Percentiles rank a stretch among this genome's conserved stretches.
Evolutionary conservation across 805 yeast genomes (phyloP).

Genomic region (Candida takata): DNA sequence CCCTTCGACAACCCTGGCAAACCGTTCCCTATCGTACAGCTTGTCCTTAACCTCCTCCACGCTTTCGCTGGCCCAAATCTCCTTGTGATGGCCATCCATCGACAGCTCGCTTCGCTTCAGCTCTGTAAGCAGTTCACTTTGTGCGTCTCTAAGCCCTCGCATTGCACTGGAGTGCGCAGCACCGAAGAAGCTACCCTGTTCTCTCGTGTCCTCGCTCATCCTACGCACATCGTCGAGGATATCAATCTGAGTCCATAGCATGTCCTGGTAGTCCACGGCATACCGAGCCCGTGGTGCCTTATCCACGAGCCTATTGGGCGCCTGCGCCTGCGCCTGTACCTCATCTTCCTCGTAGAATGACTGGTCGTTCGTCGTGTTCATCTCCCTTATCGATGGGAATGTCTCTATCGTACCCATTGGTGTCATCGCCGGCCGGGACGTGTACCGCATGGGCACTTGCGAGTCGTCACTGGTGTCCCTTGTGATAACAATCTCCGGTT

Average conservation of each 20-base stretch:
- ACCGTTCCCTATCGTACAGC: conserved; percentile 43
- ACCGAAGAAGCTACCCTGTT: conserved; percentile 9
- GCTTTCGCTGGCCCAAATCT: conserved; percentile 19
- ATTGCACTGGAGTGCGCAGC: conserved; percentile 10
- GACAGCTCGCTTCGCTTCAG: conserved; percentile 19
- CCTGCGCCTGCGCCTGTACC: not conserved
- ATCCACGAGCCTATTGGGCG: conserved; percentile 29
- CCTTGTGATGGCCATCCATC: conserved; percentile 8
- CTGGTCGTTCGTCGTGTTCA: too few relatives aligned
- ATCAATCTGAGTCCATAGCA: conserved; percentile 82
- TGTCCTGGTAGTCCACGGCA: conserved; percentile 61
- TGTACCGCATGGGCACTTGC: not conserved
- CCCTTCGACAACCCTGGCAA: conserved; percentile 42
- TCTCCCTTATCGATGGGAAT: not conserved
- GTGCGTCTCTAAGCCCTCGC: conserved; percentile 14
- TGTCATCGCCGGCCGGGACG: not conserved
- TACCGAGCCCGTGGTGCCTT: conserved; percentile 50
- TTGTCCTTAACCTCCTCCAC: conserved; percentile 27
- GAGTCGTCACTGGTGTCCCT: not conserved
- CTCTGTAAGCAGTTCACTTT: conserved; percentile 6
- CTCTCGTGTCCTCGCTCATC: conserved; percentile 17
- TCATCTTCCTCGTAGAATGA: too few relatives aligned
- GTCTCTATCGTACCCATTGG: conserved; percentile 1
- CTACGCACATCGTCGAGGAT: conserved; percentile 72
- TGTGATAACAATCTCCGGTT: not conserved